Percentiles rank a stretch among this genome's conserved stretches.
Evolutionary conservation across 495 filamentous ascomycete genomes (phyloP).

Genomic region (Trichocladium antarcticum): DNA sequence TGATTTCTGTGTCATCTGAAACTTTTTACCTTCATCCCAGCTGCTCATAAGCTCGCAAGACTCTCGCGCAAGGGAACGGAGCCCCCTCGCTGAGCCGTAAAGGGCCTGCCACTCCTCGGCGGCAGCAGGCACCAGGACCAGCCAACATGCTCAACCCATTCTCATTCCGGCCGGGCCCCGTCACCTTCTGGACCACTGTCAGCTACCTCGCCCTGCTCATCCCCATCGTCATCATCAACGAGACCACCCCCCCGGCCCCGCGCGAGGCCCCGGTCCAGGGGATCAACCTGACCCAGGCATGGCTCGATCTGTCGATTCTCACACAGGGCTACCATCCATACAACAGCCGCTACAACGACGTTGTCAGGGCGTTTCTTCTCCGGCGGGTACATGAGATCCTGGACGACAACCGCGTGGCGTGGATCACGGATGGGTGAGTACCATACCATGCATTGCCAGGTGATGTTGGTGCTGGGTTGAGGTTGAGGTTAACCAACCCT

Average conservation of each 20-base stretch:
- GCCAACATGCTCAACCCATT: conserved; percentile 35
- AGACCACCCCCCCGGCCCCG: conserved; percentile 61
- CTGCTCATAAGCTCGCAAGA: no score
- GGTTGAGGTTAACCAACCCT: not conserved
- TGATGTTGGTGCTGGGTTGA: conserved; percentile 1
- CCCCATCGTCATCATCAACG: conserved; percentile 61
- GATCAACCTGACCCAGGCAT: conserved; percentile 74
- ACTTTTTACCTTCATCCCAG: no score
- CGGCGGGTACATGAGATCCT: conserved; percentile 57
- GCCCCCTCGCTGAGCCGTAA: no score
- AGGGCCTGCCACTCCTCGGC: no score
- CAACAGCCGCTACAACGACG: conserved; percentile 74
- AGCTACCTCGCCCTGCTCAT: conserved; percentile 61
- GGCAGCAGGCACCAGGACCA: not conserved
- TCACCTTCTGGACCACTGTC: conserved; percentile 58
- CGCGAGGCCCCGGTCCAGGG: conserved; percentile 25
- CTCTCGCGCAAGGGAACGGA: no score
- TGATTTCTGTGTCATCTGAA: no score
- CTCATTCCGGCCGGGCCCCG: conserved; percentile 48
- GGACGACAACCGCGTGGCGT: conserved; percentile 40
- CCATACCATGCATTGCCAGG: conserved; percentile 16
- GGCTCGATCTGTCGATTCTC: conserved; percentile 67
- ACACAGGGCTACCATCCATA: conserved; percentile 76
- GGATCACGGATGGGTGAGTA: conserved; percentile 22
- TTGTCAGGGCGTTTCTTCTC: conserved; percentile 67